phyloP scores from a whole-genome alignment of 2,329 filamentous ascomycete species.

The Ramichloridium luteum region DNA sequence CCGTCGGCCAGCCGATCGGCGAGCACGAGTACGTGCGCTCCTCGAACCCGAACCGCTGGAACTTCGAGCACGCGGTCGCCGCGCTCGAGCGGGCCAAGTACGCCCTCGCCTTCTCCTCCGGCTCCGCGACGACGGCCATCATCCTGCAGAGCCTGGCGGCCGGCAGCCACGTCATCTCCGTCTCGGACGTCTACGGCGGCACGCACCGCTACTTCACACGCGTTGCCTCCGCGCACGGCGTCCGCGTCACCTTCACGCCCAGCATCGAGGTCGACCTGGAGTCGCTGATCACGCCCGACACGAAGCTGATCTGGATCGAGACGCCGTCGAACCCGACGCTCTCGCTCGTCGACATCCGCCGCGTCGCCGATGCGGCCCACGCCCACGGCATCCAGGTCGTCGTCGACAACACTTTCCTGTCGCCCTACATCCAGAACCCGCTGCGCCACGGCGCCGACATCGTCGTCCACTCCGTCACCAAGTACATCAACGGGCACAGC shows the following conservation, averaged over 20 bases:
- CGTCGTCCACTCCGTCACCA: constrained; percentile 92
- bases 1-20: constrained; percentile 77
- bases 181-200: constrained; percentile 95
- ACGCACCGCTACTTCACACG: constrained; percentile 99
- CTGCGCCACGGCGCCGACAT: constrained; percentile 92
- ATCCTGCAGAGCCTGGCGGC: constrained; percentile 86
- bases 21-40: constrained; percentile 87
- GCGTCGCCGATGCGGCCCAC: constrained; percentile 72
- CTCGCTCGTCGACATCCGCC: constrained; percentile 80
- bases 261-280: constrained; percentile 81
- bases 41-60: constrained; percentile 86
- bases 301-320: constrained; percentile 96
- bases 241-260: constrained; percentile 87
- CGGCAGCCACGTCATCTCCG: constrained; percentile 87
- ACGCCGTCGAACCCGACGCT: constrained; percentile 90
- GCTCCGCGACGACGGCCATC: constrained; percentile 83
- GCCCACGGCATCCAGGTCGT: constrained; percentile 83
- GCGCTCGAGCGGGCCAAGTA: constrained; percentile 86
- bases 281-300: constrained; percentile 73
- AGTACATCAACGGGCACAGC: constrained; percentile 96
- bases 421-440: constrained; percentile 92
- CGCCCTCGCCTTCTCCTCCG: constrained; percentile 87
- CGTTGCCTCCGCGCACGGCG: constrained; percentile 86
- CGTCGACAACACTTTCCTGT: constrained; percentile 98
- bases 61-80: constrained; percentile 86